Base-by-base conservation (phyloP, 495 filamentous ascomycete genomes). In the Tuber brumale region DNA sequence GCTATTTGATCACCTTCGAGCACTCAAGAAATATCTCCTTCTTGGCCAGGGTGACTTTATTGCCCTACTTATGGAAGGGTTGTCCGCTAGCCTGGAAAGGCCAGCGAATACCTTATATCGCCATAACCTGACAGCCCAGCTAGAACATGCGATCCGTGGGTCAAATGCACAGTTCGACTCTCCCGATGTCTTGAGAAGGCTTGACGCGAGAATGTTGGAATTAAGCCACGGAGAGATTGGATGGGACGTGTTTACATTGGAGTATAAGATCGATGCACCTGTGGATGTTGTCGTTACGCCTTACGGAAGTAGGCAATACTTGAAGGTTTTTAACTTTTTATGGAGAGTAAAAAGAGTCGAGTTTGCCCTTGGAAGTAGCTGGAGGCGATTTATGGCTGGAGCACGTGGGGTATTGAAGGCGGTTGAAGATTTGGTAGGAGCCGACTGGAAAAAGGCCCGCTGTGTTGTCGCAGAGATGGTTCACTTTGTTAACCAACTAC, bases 251-350 rank as follows among this genome's bases (percentile, higher is more conserved):
- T 99, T 99, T 85, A 99, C 96, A 1, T 88, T 99, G 43, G 96
- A 99, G 83, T 99, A 99, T 86, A 97, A 97, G 84, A 94, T 98
- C 75, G 95, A 97, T 82, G 93, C 95, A 14, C 96, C 96, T 0
- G 93, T 98, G 39, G 96, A 99, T 82, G 95, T 98, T 72, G 94
- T 99, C 73, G 94, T 99, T 19, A 97, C 95, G 1, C 92, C 94
- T 1, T 97, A 93, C 89, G 94, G 92, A 48, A 95, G 92, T 74
- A 93, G 93, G 3, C 94, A 98, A 82, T 99, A 99, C 84, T 91
- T 99, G 76, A 97, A 97, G 81, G 92, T 98, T 42, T 99, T 99
- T 89, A 99, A 99, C 84, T 97, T 99, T 84, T 90, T 99, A 6
- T 99, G 96, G 96, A 92, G 96, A 74, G 90, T 98, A 80, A 99